Evolutionary conservation across 1,284 basidiomycete species (phyloP).

Genomic region (Coniferiporia sulphurascens): DNA sequence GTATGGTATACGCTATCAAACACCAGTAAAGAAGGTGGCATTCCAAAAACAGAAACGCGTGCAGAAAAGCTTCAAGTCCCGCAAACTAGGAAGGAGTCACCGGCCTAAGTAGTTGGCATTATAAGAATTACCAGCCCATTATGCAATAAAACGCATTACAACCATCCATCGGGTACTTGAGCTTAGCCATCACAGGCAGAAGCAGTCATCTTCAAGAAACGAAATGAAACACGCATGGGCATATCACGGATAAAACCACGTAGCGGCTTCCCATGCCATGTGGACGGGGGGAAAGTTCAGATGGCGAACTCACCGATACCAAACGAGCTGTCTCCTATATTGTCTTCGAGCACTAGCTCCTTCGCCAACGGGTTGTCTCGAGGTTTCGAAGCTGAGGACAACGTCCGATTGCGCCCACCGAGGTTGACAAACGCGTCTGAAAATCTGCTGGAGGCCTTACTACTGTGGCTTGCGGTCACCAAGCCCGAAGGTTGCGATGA

Average conservation of each 20-base stretch:
- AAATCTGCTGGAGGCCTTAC: constrained; percentile 13
- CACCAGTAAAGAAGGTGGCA: background rate
- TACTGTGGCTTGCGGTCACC: constrained; percentile 9
- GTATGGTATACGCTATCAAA: background rate
- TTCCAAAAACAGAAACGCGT: background rate
- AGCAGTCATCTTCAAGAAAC: too few species aligned
- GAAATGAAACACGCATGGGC: background rate
- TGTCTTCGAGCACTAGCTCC: background rate
- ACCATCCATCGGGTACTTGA: too few species aligned
- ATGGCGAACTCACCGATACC: constrained; percentile 15
- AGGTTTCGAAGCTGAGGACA: constrained; percentile 9
- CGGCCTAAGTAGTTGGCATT: too few species aligned
- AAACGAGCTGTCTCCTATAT: constrained; percentile 12
- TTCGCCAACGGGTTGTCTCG: background rate
- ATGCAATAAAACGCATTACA: too few species aligned
- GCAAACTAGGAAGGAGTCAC: too few species aligned
- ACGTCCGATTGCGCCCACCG: constrained; percentile 10
- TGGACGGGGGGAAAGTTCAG: background rate
- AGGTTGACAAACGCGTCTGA: constrained; percentile 16
- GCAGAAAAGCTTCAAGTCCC: too few species aligned
- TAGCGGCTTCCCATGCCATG: background rate
- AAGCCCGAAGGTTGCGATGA: constrained; percentile 14
- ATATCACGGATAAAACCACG: background rate
- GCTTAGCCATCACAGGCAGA: too few species aligned
- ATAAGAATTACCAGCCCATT: too few species aligned